A percentile compares a stretch with the other conserved stretches of the same genome.
Evolutionary conservation across 768 basidiomycete species (phyloP).

Genomic region (Tulasnella sp.): DNA sequence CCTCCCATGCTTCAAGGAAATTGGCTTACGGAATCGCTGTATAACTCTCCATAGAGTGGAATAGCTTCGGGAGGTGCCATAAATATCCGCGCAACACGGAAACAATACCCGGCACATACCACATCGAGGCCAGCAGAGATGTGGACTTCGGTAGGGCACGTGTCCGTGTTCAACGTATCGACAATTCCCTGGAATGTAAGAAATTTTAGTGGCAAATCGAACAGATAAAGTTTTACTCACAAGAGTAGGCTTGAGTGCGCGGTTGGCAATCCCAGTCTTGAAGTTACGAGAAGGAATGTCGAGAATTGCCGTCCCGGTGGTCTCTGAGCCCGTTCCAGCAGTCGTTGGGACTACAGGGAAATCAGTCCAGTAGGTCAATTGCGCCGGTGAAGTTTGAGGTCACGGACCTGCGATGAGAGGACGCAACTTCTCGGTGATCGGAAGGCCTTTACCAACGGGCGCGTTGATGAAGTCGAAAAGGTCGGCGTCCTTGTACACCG

Average conservation of each 20-base stretch:
- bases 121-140: conserved; percentile 94
- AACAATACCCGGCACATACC: conserved; percentile 18
- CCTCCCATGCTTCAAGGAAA: too few relatives aligned
- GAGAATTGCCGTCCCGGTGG: conserved; percentile 88
- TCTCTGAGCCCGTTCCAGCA: conserved; percentile 85
- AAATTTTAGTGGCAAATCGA: background rate
- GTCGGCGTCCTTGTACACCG: conserved; percentile 84
- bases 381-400: background rate
- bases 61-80: conserved; percentile 32
- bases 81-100: too few relatives aligned
- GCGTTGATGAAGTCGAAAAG: conserved; percentile 96
- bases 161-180: conserved; percentile 83
- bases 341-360: conserved; percentile 45
- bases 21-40: conserved; percentile 78
- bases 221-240: background rate
- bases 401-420: conserved; percentile 70
- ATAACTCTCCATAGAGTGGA: conserved; percentile 91
- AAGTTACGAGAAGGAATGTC: conserved; percentile 76
- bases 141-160: conserved; percentile 83
- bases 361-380: background rate
- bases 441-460: conserved; percentile 82
- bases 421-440: conserved; percentile 56
- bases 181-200: conserved; percentile 40
- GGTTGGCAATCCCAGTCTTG: conserved; percentile 92
- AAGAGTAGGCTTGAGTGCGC: conserved; percentile 79